Conservation (phyloP, 352 stramenopile genomes). For the Globisporangium carolinianum region DNA sequence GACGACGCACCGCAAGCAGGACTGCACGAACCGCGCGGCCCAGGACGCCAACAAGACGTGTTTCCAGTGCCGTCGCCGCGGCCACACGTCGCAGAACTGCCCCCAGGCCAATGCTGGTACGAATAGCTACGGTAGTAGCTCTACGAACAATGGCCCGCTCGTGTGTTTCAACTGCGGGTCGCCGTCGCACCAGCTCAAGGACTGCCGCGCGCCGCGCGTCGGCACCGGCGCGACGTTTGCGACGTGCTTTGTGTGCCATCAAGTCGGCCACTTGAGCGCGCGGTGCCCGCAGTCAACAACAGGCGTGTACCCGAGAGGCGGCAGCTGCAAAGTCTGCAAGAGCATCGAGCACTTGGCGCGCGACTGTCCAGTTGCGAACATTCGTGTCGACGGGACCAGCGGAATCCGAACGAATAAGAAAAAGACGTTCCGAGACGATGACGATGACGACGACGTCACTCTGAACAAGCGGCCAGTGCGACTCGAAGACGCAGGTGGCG, state of each 20-base stretch:
- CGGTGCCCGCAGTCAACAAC: conserved; percentile 84
- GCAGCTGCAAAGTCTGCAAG: conserved; percentile 86
- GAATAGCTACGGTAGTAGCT: conserved; percentile 15
- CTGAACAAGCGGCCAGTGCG: neutral
- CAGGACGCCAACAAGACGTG: conserved; percentile 72
- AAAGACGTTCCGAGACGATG: conserved; percentile 58
- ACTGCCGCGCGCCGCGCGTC: conserved; percentile 60
- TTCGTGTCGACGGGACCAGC: conserved; percentile 50
- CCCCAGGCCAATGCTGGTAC: conserved; percentile 22
- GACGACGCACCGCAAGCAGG: conserved; percentile 65
- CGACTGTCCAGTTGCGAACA: conserved; percentile 73
- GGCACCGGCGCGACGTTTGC: conserved; percentile 64
- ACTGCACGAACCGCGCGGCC: conserved; percentile 61
- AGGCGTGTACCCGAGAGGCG: conserved; percentile 85
- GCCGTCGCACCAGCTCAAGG: conserved; percentile 52
- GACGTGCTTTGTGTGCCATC: conserved; percentile 85
- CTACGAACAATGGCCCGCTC: conserved; percentile 16
- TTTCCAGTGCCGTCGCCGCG: conserved; percentile 77
- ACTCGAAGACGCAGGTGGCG: conserved; percentile 9
- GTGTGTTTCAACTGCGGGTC: conserved; percentile 88
- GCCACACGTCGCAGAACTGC: conserved; percentile 80
- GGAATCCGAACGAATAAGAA: conserved; percentile 69
- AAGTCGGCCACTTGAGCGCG: conserved; percentile 81
- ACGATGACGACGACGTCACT: conserved; percentile 21
- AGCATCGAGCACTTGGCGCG: conserved; percentile 77